These are phyloP conservation scores for Cotoneaster glaucophyllus DNA, from an alignment of 306 rosid genomes.

Conservation along the genomic window DNA sequence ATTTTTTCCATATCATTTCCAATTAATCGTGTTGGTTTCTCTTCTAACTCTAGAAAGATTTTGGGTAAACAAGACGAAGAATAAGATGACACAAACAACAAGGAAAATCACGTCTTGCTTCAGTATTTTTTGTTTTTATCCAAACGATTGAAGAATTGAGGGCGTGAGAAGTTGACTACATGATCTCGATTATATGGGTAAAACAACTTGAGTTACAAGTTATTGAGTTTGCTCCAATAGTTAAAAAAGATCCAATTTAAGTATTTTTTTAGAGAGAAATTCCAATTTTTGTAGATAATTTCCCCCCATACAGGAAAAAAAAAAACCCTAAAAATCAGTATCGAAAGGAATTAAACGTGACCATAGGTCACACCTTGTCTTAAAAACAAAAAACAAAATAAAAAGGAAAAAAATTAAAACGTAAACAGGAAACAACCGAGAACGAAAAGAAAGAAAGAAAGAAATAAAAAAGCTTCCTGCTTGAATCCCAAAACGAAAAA, in stretches of 20 bases:
- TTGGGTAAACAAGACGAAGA: no score
- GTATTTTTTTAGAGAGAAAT: background rate
- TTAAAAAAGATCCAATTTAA: background rate
- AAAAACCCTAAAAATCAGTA: background rate
- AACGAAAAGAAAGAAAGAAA: background rate
- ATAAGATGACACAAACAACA: background rate
- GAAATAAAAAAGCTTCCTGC: background rate
- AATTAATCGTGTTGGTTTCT: background rate
- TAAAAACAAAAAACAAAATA: background rate
- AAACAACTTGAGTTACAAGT: no score
- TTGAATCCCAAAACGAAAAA: background rate
- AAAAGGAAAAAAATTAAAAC: background rate
- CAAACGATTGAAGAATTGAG: no score
- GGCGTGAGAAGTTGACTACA: fast-evolving
- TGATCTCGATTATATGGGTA: no score
- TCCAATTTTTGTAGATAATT: background rate
- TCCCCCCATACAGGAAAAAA: background rate
- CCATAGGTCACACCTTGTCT: background rate
- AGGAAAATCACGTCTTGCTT: no score
- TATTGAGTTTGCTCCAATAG: fast-evolving
- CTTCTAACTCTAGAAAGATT: no score
- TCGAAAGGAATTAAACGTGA: background rate
- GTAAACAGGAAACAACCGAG: background rate
- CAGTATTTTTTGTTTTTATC: no score
- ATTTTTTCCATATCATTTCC: background rate